Evolutionary conservation across 2,329 filamentous ascomycete genomes (phyloP).

Genomic region (Dactylellina drechsleri): DNA sequence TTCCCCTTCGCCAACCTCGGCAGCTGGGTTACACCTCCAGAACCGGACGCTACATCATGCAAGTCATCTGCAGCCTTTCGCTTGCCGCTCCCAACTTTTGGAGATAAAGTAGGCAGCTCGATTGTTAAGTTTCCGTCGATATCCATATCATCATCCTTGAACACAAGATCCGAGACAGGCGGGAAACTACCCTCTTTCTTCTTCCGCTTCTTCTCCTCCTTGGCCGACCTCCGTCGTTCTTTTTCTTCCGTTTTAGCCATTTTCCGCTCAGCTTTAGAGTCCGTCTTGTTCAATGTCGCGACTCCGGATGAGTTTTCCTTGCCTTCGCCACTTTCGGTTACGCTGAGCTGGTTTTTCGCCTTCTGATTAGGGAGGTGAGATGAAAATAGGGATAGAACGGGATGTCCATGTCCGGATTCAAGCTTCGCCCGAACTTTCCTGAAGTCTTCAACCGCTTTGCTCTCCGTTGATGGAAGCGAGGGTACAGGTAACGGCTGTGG

Average conservation of each 20-base stretch:
- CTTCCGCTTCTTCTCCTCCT: conserved; percentile 53
- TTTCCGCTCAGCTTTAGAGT: conserved; percentile 41
- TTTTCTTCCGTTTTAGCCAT: conserved; percentile 54
- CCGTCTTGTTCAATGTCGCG: conserved; percentile 18
- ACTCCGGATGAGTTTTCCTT: conserved; percentile 38
- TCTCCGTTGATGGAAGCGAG: conserved; percentile 39
- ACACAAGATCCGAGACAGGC: conserved; percentile 45
- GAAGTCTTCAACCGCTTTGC: conserved; percentile 44
- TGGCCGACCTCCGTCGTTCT: conserved; percentile 38
- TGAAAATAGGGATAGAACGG: conserved; percentile 44
- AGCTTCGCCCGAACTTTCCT: conserved; percentile 40
- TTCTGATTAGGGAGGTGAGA: conserved; percentile 50
- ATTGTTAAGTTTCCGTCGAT: conserved; percentile 26
- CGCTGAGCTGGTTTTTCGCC: conserved; percentile 22
- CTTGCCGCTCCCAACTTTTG: conserved; percentile 34
- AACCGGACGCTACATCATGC: conserved; percentile 4
- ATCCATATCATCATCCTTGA: conserved; percentile 54
- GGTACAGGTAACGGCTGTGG: conserved; percentile 17
- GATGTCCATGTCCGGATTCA: conserved; percentile 41
- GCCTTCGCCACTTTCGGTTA: conserved; percentile 28
- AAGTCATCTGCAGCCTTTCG: conserved; percentile 47
- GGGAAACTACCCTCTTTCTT: conserved; percentile 49
- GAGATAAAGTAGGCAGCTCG: conserved; percentile 37
- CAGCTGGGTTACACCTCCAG: background rate
- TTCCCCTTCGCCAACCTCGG: conserved; percentile 24